phyloP scores from a whole-genome alignment of 176 grass and related monocot species.

The Raddia distichophylla region DNA sequence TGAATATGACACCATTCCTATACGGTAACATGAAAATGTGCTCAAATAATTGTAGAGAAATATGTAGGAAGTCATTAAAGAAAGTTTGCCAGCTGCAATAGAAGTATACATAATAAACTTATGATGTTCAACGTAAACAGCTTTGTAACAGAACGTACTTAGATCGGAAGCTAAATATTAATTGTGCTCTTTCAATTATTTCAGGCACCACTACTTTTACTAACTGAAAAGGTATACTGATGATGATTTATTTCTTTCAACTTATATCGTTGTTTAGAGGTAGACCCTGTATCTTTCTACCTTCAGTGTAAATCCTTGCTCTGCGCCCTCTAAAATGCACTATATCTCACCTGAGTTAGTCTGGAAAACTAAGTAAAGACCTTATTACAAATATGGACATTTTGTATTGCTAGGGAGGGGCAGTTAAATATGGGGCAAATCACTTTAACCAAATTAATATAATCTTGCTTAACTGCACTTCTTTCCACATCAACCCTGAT shows the following conservation, averaged over 20 bases:
- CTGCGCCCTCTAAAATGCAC: no score
- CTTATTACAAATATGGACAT: not conserved
- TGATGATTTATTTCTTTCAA: not conserved
- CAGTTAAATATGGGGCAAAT: slow-evolving; percentile 13
- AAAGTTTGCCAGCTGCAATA: not conserved
- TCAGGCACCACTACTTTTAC: not conserved
- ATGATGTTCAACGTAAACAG: slow-evolving; percentile 1
- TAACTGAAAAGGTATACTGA: not conserved
- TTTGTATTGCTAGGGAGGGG: not conserved
- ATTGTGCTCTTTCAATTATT: slow-evolving; percentile 13
- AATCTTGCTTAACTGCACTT: slow-evolving; percentile 13
- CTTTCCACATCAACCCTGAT: slow-evolving; percentile 28
- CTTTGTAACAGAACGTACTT: slow-evolving; percentile 19
- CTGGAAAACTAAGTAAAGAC: no score
- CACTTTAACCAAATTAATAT: slow-evolving; percentile 19
- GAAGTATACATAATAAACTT: slow-evolving; percentile 29
- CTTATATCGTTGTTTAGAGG: no score
- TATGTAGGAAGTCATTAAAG: not conserved
- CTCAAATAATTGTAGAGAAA: not conserved
- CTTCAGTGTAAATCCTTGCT: no score
- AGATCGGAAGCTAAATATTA: not conserved
- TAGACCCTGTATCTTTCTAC: no score
- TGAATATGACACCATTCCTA: slow-evolving; percentile 71
- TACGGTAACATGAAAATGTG: slow-evolving; percentile 2
- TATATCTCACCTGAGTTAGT: no score